Evolutionary conservation across 768 basidiomycete species (phyloP).

Genomic region (Mycena galericulata): DNA sequence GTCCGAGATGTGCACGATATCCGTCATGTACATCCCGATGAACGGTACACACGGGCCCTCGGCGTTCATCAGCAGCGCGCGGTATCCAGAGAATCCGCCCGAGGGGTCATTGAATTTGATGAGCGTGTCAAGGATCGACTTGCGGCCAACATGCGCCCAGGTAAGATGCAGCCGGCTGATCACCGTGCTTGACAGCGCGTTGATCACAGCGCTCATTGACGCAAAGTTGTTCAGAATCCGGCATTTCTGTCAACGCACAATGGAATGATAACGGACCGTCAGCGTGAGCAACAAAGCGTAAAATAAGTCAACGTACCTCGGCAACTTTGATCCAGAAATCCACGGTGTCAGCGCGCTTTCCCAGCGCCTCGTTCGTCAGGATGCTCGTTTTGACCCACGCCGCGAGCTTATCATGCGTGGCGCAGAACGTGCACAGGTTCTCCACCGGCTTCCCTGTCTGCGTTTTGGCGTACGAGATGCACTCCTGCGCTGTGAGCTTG

Average conservation of each 20-base stretch:
- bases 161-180: constrained; percentile 70
- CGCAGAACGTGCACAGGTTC: constrained; percentile 66
- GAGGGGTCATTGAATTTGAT: constrained; percentile 69
- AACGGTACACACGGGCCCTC: constrained; percentile 77
- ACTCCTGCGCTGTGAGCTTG: constrained; percentile 80
- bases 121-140: constrained; percentile 63
- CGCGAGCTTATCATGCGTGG: constrained; percentile 71
- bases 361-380: constrained; percentile 61
- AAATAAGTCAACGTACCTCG: constrained; percentile 63
- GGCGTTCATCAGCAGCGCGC: constrained; percentile 58
- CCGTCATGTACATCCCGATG: constrained; percentile 71
- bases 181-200: constrained; percentile 69
- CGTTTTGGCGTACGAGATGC: constrained; percentile 69
- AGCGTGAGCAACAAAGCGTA: constrained; percentile 10
- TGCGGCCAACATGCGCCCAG: constrained; percentile 72
- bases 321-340: constrained; percentile 86
- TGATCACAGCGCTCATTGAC: constrained; percentile 75
- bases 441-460: constrained; percentile 51
- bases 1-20: constrained; percentile 67
- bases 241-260: constrained; percentile 65
- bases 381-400: constrained; percentile 78
- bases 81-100: constrained; percentile 68
- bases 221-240: constrained; percentile 72
- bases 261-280: constrained; percentile 1
- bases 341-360: constrained; percentile 67